Conservation (phyloP, 2,329 filamentous ascomycete genomes). For the Pestalotiopsis sp. region DNA sequence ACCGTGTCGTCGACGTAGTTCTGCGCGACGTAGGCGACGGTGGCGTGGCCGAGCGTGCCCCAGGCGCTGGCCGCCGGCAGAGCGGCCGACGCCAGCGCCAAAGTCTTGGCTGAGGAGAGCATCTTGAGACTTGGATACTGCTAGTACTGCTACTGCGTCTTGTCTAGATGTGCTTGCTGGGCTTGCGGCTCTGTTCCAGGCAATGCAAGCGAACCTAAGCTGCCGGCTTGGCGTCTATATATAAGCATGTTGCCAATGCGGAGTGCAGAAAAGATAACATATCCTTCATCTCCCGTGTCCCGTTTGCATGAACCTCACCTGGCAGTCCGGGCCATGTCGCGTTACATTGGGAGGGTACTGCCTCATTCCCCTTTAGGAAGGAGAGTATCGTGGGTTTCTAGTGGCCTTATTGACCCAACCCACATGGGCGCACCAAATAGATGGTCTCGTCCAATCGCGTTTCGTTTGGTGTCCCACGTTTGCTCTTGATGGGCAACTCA, state of each 20-base stretch:
- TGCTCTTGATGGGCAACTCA: background rate
- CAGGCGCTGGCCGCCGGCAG: conserved; percentile 18
- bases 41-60: conserved; percentile 38
- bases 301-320: background rate
- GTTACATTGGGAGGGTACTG: background rate
- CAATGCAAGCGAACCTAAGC: background rate
- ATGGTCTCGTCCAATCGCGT: background rate
- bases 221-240: background rate
- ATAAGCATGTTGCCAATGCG: background rate
- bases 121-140: background rate
- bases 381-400: background rate
- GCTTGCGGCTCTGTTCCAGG: background rate
- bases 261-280: background rate
- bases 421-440: background rate
- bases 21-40: conserved; percentile 41
- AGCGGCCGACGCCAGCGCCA: conserved; percentile 15
- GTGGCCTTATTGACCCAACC: background rate
- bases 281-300: background rate
- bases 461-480: background rate
- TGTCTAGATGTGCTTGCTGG: background rate
- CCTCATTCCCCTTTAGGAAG: background rate
- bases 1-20: conserved; percentile 38
- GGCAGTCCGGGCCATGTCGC: background rate
- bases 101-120: background rate
- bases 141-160: background rate